Evolutionary conservation across 495 filamentous ascomycete species (phyloP), one percentile per base, ranked within the genome.

Genomic region (Sabuloglossum arenarium): DNA sequence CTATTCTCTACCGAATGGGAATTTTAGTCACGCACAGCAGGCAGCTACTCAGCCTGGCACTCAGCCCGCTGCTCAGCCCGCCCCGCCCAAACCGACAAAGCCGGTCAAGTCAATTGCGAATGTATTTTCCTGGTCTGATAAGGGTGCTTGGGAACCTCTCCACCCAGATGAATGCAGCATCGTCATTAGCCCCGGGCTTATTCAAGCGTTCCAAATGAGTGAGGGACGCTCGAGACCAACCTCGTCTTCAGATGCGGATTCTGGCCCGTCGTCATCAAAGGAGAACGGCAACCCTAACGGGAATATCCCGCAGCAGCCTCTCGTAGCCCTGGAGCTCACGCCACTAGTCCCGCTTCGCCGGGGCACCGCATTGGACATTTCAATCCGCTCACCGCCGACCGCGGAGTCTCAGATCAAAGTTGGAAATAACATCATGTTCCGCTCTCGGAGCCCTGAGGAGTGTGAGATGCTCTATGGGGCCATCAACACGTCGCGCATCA

Each of bases 281-380:
- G 5, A 55, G 57, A 12, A 56, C 63, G 30, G 56, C 60, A 29
- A 59, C 60, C 5, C 46, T 57, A n/a, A 61, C 69, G 12, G 66
- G 66, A n/a, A 63, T 16, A 62, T 11, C 66, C 34, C 63, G 68
- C 24, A 66, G 68, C 10, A 69, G 73, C 86, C 87, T 3, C 70
- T 95, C 0, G 70, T 98, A 53, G 80, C 79, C 1, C 74, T 93
- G 16, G 83, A 90, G 61, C 76, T 99, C 16, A 95, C 88, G 0
- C 91, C 91, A 0, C 69, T 91, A 11, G 88, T 95, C 14, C 82
- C 85, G 60, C 78, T 96, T 45, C 81, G 90, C 59, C 80, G 86
- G 49, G 88, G 88, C 53, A 96, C 85, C 21, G 89, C 84, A 23
- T 75, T 97, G 31, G 91, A 99, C 64, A 88, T 99, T 53, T 89